Percentiles rank a stretch among this genome's conserved stretches.
These are phyloP conservation scores for Phanerodontia chrysosporium DNA, from an alignment of 768 basidiomycete genomes.

Conservation along the genomic window DNA sequence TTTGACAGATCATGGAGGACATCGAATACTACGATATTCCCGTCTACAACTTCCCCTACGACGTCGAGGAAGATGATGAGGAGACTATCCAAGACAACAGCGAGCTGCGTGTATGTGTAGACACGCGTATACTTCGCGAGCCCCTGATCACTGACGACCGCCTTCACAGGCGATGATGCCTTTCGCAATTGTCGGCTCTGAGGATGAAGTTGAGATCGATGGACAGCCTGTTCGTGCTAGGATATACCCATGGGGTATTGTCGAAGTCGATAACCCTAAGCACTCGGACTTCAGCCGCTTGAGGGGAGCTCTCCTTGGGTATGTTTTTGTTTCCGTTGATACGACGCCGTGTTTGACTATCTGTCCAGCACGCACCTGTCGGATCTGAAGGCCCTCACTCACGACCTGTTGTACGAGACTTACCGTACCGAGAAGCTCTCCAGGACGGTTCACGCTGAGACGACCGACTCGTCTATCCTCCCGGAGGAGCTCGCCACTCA, in stretches of 20 bases:
- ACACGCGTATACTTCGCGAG: background rate
- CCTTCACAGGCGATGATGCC: conserved; percentile 77
- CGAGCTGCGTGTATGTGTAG: conserved; percentile 71
- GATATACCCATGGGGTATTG: conserved; percentile 98
- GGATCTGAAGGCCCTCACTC: conserved; percentile 90
- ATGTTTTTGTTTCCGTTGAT: conserved; percentile 24
- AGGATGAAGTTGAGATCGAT: conserved; percentile 92
- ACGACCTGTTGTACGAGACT: conserved; percentile 93
- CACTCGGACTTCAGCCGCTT: conserved; percentile 98
- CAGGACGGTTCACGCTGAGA: conserved; percentile 77
- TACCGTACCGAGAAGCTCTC: conserved; percentile 98
- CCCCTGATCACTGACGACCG: conserved; percentile 4
- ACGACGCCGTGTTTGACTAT: background rate
- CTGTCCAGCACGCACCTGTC: conserved; percentile 81
- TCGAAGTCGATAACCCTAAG: conserved; percentile 98
- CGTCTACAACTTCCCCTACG: conserved; percentile 99
- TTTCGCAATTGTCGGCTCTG: conserved; percentile 95
- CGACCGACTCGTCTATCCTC: conserved; percentile 84
- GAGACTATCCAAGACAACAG: conserved; percentile 98
- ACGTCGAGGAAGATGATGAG: conserved; percentile 98
- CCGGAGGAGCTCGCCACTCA: conserved; percentile 97
- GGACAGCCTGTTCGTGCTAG: conserved; percentile 90
- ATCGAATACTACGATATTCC: conserved; percentile 98
- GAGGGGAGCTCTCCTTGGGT: conserved; percentile 89
- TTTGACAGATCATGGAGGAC: conserved; percentile 91